Evolutionary conservation across 176 grass and related monocot species (phyloP).

Genomic region (Oryza punctata): DNA sequence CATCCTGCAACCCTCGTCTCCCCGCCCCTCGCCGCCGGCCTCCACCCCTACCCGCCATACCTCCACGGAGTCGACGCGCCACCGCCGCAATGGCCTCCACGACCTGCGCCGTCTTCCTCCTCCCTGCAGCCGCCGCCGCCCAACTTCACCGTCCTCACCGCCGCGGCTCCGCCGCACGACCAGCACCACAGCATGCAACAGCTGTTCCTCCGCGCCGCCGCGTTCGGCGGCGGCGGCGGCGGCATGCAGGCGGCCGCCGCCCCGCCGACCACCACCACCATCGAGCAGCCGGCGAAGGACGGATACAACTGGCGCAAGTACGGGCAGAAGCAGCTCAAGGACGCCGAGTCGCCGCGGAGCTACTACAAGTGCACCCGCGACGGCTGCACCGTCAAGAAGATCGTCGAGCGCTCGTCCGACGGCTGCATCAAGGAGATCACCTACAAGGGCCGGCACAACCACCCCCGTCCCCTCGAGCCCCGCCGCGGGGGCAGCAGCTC

Average conservation of each 20-base stretch:
- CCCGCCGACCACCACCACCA: not conserved
- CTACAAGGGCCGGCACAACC: slow-evolving; percentile 80
- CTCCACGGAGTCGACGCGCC: not conserved
- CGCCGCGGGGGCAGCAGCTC: not conserved
- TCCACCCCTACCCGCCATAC: slow-evolving; percentile 35
- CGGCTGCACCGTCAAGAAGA: slow-evolving; percentile 77
- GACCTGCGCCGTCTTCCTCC: not conserved
- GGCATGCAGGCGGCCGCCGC: not conserved
- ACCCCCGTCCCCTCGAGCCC: slow-evolving; percentile 31
- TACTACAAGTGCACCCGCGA: slow-evolving; percentile 77
- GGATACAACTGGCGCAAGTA: slow-evolving; percentile 93
- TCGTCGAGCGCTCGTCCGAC: slow-evolving; percentile 66
- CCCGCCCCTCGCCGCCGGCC: slow-evolving; percentile 7
- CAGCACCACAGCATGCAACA: slow-evolving; percentile 40
- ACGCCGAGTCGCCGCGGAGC: slow-evolving; percentile 74
- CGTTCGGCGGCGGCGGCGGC: slow-evolving; percentile 19
- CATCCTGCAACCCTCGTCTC: slow-evolving; percentile 12
- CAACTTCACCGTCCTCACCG: slow-evolving; percentile 25
- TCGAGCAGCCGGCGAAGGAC: slow-evolving; percentile 78
- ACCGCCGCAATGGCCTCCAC: slow-evolving; percentile 29
- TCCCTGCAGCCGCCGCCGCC: not conserved
- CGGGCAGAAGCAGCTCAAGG: slow-evolving; percentile 88
- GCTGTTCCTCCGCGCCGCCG: slow-evolving; percentile 16
- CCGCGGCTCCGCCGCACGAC: slow-evolving; percentile 13
- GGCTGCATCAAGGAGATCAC: slow-evolving; percentile 83